Evolutionary conservation across 768 basidiomycete species (phyloP).

Genomic region (Rhizopogon vesiculosus): DNA sequence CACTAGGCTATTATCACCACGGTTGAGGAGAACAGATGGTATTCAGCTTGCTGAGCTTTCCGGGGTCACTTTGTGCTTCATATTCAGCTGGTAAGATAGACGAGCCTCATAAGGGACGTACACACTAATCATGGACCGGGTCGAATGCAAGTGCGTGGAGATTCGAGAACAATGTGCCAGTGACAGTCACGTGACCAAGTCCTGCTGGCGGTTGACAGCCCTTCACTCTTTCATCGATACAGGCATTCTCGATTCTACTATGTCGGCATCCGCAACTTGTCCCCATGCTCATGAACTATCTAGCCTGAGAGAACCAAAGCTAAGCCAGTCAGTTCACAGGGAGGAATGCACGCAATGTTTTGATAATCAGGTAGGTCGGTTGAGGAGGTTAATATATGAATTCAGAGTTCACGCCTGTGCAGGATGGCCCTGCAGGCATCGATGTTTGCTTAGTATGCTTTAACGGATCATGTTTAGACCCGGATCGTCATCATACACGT

Average conservation of each 20-base stretch:
- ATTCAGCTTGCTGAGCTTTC: too few species aligned
- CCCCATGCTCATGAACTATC: slow-evolving; percentile 48
- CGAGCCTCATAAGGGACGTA: too few species aligned
- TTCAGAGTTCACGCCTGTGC: neutral
- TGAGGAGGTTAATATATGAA: neutral
- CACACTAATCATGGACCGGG: too few species aligned
- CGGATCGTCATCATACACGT: slow-evolving; percentile 63
- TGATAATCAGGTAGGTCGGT: slow-evolving; percentile 70
- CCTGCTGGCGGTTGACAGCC: too few species aligned
- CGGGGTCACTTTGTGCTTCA: too few species aligned
- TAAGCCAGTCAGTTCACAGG: slow-evolving; percentile 73
- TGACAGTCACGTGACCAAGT: neutral
- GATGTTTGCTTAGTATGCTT: slow-evolving; percentile 92
- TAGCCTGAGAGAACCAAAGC: slow-evolving; percentile 48
- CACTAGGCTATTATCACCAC: too few species aligned
- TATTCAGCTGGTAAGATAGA: too few species aligned
- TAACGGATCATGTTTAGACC: slow-evolving; percentile 81
- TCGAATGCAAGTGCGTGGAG: too few species aligned
- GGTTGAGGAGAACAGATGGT: too few species aligned
- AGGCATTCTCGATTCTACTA: slow-evolving; percentile 3
- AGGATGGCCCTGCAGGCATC: slow-evolving; percentile 74
- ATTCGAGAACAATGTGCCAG: too few species aligned
- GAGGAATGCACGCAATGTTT: slow-evolving; percentile 99
- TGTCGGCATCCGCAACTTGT: slow-evolving; percentile 33
- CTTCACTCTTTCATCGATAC: neutral